Evolutionary conservation across 2,329 filamentous ascomycete genomes (phyloP).

Genomic region (Botrytis porri): DNA sequence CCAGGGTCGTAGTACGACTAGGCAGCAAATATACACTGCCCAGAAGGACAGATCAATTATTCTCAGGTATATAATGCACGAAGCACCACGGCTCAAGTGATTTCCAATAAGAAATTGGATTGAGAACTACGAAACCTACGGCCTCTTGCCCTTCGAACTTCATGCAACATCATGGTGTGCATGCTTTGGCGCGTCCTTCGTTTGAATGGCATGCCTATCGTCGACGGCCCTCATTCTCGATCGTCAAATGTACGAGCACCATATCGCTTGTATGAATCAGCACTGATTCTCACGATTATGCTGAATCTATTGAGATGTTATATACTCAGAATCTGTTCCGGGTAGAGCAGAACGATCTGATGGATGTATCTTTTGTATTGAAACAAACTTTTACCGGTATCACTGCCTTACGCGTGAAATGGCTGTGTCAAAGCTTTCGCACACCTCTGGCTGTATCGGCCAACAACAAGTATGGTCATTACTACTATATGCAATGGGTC

Average conservation of each 20-base stretch:
- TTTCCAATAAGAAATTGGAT: no score
- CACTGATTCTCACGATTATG: background rate
- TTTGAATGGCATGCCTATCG: background rate
- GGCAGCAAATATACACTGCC: background rate
- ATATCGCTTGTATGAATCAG: background rate
- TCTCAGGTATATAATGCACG: background rate
- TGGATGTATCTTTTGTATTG: background rate
- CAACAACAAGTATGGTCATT: no score
- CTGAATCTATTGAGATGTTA: background rate
- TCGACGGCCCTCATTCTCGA: background rate
- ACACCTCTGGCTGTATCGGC: background rate
- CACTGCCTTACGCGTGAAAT: background rate
- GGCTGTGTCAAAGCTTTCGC: background rate
- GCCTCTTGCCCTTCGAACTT: no score
- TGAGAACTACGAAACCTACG: no score
- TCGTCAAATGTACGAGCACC: background rate
- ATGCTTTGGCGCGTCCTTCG: background rate
- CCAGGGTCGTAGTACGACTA: background rate
- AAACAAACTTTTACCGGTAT: background rate
- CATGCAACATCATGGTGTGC: no score
- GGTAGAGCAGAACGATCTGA: background rate
- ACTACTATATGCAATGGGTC: background rate
- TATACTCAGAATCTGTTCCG: background rate
- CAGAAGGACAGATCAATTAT: background rate
- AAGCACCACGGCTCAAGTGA: background rate